Percentiles rank a stretch among this genome's conserved stretches.
Evolutionary conservation across 2,329 filamentous ascomycete species (phyloP).

Genomic region (Aschersonia sp.): DNA sequence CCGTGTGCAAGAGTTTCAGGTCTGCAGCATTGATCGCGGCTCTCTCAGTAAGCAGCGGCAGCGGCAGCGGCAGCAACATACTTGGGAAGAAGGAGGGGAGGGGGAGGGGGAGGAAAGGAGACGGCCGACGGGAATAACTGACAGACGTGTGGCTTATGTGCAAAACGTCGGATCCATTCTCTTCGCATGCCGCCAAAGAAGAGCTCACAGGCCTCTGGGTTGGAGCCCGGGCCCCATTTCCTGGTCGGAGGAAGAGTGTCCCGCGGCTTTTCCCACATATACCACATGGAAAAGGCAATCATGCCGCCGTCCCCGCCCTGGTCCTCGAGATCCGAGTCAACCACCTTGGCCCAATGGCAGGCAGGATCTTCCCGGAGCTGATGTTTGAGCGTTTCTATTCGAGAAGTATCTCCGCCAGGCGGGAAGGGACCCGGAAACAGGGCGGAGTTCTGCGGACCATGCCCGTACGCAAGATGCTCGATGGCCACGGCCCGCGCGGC

Average conservation of each 20-base stretch:
- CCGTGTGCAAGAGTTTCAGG: slow-evolving; percentile 22
- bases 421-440: slow-evolving; percentile 16
- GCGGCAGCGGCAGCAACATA: not conserved
- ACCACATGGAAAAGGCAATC: slow-evolving; percentile 22
- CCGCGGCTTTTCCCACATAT: slow-evolving; percentile 13
- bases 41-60: not conserved
- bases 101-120: not conserved
- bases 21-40: slow-evolving; percentile 10
- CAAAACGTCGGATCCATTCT: slow-evolving; percentile 15
- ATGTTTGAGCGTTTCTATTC: slow-evolving; percentile 9
- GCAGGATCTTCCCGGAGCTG: slow-evolving; percentile 11
- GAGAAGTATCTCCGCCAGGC: slow-evolving; percentile 7
- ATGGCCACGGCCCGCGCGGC: slow-evolving; percentile 19
- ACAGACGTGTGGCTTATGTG: slow-evolving; percentile 20
- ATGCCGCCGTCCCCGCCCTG: slow-evolving; percentile 12
- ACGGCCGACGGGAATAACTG: slow-evolving; percentile 7
- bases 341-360: slow-evolving; percentile 19
- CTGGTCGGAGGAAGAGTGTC: slow-evolving; percentile 11
- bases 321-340: slow-evolving; percentile 17
- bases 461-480: slow-evolving; percentile 21
- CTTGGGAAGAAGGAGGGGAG: not conserved
- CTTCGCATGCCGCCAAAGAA: slow-evolving; percentile 16
- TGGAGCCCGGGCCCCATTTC: slow-evolving; percentile 14
- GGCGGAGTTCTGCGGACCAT: slow-evolving; percentile 14
- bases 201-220: slow-evolving; percentile 17